Percentiles rank a stretch among this genome's conserved stretches.
Evolutionary conservation across 768 basidiomycete genomes (phyloP).

Genomic region (Coprinellus aureogranulatus): DNA sequence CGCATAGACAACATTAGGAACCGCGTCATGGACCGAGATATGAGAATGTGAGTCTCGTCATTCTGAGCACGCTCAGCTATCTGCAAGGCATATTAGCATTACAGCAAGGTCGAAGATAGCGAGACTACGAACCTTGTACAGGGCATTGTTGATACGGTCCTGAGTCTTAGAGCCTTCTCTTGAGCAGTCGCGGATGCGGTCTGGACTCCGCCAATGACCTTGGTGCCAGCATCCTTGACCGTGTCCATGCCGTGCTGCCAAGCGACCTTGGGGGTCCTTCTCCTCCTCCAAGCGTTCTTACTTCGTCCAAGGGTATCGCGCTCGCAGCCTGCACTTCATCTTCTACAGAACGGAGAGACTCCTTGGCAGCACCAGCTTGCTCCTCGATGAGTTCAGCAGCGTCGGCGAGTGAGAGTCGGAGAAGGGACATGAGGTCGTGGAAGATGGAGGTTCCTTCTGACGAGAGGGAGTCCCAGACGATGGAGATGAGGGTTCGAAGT

Average conservation of each 20-base stretch:
- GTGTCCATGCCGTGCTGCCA: constrained; percentile 72
- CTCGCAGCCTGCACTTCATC: constrained; percentile 55
- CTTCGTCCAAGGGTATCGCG: constrained; percentile 56
- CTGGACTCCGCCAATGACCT: constrained; percentile 55
- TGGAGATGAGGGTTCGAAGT: constrained; percentile 48
- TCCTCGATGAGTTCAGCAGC: constrained; percentile 58
- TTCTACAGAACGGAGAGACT: constrained; percentile 53
- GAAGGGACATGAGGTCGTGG: constrained; percentile 62
- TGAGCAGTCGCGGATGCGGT: constrained; percentile 38
- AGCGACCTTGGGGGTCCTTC: constrained; percentile 47
- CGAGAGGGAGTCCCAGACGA: constrained; percentile 51
- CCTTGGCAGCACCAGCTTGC: constrained; percentile 50
- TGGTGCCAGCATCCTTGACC: constrained; percentile 54
- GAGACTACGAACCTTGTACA: constrained; percentile 47
- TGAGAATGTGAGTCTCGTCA: constrained; percentile 60
- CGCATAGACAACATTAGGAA: no score
- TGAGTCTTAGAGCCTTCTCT: constrained; percentile 44
- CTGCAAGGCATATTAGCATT: constrained; percentile 27
- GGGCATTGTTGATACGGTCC: constrained; percentile 47
- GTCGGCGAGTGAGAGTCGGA: constrained; percentile 64
- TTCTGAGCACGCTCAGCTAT: constrained; percentile 63
- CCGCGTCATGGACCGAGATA: no score
- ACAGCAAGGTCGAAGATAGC: not conserved
- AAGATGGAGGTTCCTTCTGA: constrained; percentile 55
- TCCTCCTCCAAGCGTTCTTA: constrained; percentile 46